Base-by-base conservation (phyloP, 2,329 filamentous ascomycete species). In the Penicillium sclerotiorum region DNA sequence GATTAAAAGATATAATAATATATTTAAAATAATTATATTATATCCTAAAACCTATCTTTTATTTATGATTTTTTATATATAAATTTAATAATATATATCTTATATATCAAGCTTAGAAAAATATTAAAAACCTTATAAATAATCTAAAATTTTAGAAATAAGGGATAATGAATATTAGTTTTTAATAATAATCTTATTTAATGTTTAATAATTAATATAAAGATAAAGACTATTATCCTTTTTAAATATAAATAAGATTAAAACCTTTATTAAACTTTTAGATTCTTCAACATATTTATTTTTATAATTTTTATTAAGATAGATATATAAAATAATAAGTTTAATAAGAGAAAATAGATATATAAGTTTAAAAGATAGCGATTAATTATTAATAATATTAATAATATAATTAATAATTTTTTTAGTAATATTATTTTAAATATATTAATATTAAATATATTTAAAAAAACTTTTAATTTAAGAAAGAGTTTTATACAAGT, bases 41-140 rank as follows among this genome's bases (percentile, higher is more conserved):
- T 12, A 13, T 36, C n/a, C 20, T 20, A 9, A 35, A 35, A n/a
- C 15, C 11, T 20, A 22, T 22, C 12, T 35, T 35, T 9, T 35
- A 23, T 5, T 45, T 45, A 45, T 35, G 9, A 20, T 7, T 9
- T 4, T 23, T 3, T 27, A 8, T 17, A 5, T 17, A 36, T 27
- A 27, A 7, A 27, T 30, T 20, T 32, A 32, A 18, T 30, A 32
- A 9, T 42, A 43, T 27, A 15, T 33, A 33, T 27, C n/a, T 2
- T 40, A 43, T 32, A 41, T 41, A 41, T 41, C 28, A 41, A 38
- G 15, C 18, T 38, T 38, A 20, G 18, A 38, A 17, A 27, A 40
- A 8, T 40, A 40, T 7, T 39, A 27, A 8, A 18, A 5, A 1
- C 5, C 21, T 21, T 12, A 21, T 8, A 39, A 21, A 23, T 41